These are phyloP conservation scores for Chlorella variabilis DNA, from an alignment of 163 green algal species.

Conservation along the genomic window DNA sequence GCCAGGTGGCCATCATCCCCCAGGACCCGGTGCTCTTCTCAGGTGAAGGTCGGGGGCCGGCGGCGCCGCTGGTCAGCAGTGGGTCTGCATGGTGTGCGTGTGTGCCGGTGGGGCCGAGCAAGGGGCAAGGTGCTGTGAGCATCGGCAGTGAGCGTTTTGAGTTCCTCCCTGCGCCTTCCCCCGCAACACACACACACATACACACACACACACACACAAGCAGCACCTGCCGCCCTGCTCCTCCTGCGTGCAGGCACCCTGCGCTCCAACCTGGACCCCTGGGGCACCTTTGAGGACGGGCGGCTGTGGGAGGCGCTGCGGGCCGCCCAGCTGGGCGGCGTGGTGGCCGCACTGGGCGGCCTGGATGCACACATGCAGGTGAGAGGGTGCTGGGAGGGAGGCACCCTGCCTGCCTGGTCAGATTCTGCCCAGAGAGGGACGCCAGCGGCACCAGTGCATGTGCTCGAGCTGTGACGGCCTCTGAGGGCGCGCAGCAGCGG, in stretches of 20 bases:
- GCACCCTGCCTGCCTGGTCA: too few species aligned
- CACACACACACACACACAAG: too few species aligned
- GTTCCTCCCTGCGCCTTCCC: too few species aligned
- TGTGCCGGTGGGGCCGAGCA: neutral
- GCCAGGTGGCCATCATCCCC: constrained; percentile 72
- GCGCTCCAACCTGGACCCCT: constrained; percentile 81
- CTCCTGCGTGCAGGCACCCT: constrained; percentile 67
- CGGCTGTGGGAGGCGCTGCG: constrained; percentile 55
- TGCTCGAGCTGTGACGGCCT: too few species aligned
- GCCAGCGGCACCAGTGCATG: too few species aligned
- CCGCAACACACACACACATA: too few species aligned
- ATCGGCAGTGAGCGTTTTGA: too few species aligned
- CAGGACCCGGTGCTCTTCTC: constrained; percentile 81
- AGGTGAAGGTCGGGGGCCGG: neutral
- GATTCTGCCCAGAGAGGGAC: too few species aligned
- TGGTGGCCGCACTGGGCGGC: constrained; percentile 27
- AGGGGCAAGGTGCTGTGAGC: too few species aligned
- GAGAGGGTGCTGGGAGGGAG: neutral
- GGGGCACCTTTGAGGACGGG: constrained; percentile 40
- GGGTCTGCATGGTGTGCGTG: neutral
- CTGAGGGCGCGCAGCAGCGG: too few species aligned
- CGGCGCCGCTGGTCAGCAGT: neutral
- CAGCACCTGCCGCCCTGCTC: too few species aligned
- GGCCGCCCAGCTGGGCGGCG: constrained; percentile 33
- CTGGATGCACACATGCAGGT: constrained; percentile 41